Base-by-base conservation (phyloP, 2,329 filamentous ascomycete genomes). In the Aspergillus felis region DNA sequence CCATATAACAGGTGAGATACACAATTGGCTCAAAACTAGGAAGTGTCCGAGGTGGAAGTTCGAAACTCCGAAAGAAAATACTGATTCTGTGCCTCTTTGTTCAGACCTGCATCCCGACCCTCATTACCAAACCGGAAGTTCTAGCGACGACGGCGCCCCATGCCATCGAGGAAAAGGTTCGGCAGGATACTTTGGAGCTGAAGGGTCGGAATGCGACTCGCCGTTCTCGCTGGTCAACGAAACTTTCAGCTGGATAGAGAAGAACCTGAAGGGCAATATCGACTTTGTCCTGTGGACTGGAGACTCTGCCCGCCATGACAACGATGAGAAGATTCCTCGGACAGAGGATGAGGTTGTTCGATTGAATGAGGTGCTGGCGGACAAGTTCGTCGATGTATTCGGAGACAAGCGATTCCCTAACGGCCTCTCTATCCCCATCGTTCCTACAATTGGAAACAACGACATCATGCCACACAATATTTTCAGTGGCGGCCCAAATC, bases 401-500 rank as follows among this genome's bases (percentile, higher is more conserved):
- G 81, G 82, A 24, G 79, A 80, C 53, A 66, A 76, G 41, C 79
- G 82, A 77, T 60, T 80, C 79, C n/a, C 78, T 79, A 35, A 79
- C 54, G 84, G 85, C 57, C 82, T 92, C 57, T 74, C 81, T 12
- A 83, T 97, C 3, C 93, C 94, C 3, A 85, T 97, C 29, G 82
- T 99, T 22, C 92, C 94, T 0, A 97, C 88, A 0, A 87, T 97
- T 65, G 94, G 94, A 59, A 99, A 99, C 78, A 99, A 99, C 75
- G 94, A 99, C 69, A 92, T 99, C 57, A 85, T 97, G 59, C 94
- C 94, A 1, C 94, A 99, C 77, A 99, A 99, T 68, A 95, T 97
- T 69, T 87, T 99, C 72, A 80, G 86, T 46, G 81, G 85, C 1
- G 94, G 93, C 0, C 94, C 94, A 17, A 97, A 97, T 68, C 83